Percentiles rank a stretch among this genome's conserved stretches.
Conservation (phyloP, 2,329 filamentous ascomycete genomes). For the Neonectria hederae region DNA sequence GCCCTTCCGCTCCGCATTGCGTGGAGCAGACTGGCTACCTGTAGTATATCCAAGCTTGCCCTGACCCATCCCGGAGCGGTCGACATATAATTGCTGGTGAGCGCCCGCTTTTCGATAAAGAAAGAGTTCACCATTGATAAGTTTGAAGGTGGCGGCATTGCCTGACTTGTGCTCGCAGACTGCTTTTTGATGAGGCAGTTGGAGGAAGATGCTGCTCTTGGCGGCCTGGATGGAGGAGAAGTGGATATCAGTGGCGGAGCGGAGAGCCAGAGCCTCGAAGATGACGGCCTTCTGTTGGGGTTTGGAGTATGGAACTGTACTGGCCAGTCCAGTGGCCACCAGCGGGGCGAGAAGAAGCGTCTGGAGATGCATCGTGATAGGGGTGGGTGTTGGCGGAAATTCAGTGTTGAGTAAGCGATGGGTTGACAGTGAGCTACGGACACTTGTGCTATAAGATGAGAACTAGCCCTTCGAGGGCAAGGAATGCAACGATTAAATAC, state of each 20-base stretch:
- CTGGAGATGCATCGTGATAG: background rate
- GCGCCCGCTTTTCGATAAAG: conserved; percentile 53
- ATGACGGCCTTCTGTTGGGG: conserved; percentile 35
- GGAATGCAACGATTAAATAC: background rate
- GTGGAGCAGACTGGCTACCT: conserved; percentile 49
- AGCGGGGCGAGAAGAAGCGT: background rate
- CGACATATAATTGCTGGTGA: conserved; percentile 61
- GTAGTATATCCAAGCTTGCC: conserved; percentile 64
- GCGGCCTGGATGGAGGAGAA: conserved; percentile 56
- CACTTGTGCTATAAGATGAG: background rate
- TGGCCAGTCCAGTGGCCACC: background rate
- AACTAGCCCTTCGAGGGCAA: background rate
- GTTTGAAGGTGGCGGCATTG: conserved; percentile 60
- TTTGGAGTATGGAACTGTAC: background rate
- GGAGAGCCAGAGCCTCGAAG: conserved; percentile 62
- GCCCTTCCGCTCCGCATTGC: conserved; percentile 56
- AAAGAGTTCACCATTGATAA: conserved; percentile 56
- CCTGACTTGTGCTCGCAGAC: conserved; percentile 54
- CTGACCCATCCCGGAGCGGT: conserved; percentile 68
- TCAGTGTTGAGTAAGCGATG: background rate
- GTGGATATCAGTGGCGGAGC: conserved; percentile 60
- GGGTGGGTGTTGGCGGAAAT: background rate
- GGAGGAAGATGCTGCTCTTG: conserved; percentile 54
- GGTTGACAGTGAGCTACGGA: background rate
- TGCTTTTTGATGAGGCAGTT: conserved; percentile 57